phyloP scores from a whole-genome alignment of 257 asterid species.

The Capsicum pubescens region DNA sequence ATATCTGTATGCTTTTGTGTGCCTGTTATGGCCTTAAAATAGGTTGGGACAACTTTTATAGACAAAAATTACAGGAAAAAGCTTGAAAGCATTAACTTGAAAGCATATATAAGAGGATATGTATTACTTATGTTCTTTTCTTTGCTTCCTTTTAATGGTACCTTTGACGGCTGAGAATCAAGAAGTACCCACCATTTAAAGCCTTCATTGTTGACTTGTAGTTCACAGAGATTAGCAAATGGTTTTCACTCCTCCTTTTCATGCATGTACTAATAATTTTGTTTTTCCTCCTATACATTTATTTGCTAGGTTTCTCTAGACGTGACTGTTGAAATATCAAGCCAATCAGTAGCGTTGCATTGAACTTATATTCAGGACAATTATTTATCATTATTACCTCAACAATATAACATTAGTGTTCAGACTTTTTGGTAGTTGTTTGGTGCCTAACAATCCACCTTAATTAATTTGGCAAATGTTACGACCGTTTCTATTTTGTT shows the following conservation, averaged over 20 bases:
- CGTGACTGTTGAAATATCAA: slow-evolving; percentile 18
- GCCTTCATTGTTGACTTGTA: slow-evolving; percentile 23
- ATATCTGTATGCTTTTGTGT: background rate
- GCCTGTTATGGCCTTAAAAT: background rate
- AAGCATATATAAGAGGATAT: background rate
- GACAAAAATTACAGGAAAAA: background rate
- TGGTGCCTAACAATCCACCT: slow-evolving; percentile 18
- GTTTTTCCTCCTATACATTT: background rate
- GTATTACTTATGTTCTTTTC: background rate
- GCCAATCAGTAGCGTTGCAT: background rate
- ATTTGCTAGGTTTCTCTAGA: background rate
- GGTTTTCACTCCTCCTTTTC: background rate
- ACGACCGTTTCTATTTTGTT: background rate
- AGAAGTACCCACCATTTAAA: slow-evolving; percentile 22
- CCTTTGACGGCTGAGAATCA: slow-evolving; percentile 19
- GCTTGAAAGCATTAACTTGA: background rate
- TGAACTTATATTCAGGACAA: background rate
- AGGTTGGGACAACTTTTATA: background rate
- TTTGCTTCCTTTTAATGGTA: background rate
- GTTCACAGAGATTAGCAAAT: background rate
- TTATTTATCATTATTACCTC: background rate
- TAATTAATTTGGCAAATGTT: background rate
- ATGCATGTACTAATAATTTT: background rate
- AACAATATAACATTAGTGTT: background rate
- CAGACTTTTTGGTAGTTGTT: background rate